phyloP scores from a whole-genome alignment of 106 monocot genomes.

The Acorus calamus region DNA sequence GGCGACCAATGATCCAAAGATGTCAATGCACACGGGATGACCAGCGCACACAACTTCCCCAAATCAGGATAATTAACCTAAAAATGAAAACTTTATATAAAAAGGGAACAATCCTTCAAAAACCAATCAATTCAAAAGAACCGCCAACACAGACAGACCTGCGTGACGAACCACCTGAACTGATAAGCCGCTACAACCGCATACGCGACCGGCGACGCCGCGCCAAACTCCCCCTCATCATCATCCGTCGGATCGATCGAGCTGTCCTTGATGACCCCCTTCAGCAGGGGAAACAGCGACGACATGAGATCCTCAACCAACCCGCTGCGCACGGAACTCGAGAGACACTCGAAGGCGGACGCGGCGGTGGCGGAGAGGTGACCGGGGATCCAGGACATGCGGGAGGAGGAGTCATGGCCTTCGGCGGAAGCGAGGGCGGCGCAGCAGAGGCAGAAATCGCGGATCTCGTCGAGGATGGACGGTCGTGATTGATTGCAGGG shows the following conservation, averaged over 20 bases:
- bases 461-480: conserved; percentile 11
- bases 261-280: conserved; percentile 50
- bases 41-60: conserved; percentile 58
- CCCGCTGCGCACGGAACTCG: conserved; percentile 16
- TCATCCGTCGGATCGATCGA: conserved; percentile 38
- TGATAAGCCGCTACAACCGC: conserved; percentile 70
- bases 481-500: conserved; percentile 1
- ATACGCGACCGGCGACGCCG: conserved; percentile 34
- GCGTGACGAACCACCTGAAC: conserved; percentile 73
- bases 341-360: conserved; percentile 27
- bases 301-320: conserved; percentile 34
- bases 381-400: conserved; percentile 55
- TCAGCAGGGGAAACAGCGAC: conserved; percentile 26
- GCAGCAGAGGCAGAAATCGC: conserved; percentile 50
- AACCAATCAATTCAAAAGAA: too few species aligned
- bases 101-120: too few species aligned
- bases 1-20: conserved; percentile 97
- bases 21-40: conserved; percentile 90
- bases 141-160: conserved; percentile 29
- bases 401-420: conserved; percentile 41
- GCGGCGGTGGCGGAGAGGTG: conserved; percentile 20
- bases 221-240: conserved; percentile 17
- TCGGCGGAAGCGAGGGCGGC: conserved; percentile 42
- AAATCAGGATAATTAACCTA: conserved; percentile 70
- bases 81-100: not conserved